These are phyloP conservation scores for Debaryomycetaceae sp. DNA, from an alignment of 1,139 yeast genomes.

Conservation along the genomic window DNA sequence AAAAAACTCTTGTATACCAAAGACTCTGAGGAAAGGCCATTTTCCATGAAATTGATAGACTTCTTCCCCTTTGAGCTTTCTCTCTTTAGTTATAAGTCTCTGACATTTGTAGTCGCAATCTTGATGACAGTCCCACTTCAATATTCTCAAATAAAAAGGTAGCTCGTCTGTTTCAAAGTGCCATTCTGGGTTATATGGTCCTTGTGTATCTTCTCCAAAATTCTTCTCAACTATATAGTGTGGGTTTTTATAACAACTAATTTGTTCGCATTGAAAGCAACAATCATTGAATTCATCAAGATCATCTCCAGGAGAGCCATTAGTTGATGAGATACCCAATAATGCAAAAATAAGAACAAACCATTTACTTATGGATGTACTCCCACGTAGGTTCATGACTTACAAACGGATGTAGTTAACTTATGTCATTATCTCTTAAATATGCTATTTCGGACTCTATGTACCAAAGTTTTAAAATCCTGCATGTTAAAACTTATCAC, in stretches of 20 bases:
- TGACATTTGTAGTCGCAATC: slow-evolving; percentile 95
- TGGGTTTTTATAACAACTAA: slow-evolving; percentile 35
- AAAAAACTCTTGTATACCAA: slow-evolving; percentile 80
- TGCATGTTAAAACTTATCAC: background rate
- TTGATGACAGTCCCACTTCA: slow-evolving; percentile 76
- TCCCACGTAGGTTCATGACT: background rate
- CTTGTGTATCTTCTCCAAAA: slow-evolving; percentile 10
- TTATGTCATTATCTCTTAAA: background rate
- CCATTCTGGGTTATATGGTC: slow-evolving; percentile 30
- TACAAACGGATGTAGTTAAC: too few relatives aligned
- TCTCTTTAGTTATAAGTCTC: slow-evolving; percentile 57
- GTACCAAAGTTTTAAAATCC: background rate
- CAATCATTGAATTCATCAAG: slow-evolving; percentile 69
- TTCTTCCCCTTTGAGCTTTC: slow-evolving; percentile 43
- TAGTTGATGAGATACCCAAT: background rate
- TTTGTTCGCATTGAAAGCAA: slow-evolving; percentile 52
- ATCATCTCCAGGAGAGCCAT: slow-evolving; percentile 76
- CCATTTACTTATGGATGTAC: background rate
- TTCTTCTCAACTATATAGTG: slow-evolving; percentile 11
- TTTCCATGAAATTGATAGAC: slow-evolving; percentile 91
- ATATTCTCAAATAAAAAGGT: slow-evolving; percentile 39
- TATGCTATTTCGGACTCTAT: background rate
- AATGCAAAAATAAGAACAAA: background rate
- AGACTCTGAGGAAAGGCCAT: slow-evolving; percentile 83
- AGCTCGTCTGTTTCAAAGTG: slow-evolving; percentile 35